Evolutionary conservation across 2,329 filamentous ascomycete species (phyloP).

Genomic region (Colletotrichum tanaceti): DNA sequence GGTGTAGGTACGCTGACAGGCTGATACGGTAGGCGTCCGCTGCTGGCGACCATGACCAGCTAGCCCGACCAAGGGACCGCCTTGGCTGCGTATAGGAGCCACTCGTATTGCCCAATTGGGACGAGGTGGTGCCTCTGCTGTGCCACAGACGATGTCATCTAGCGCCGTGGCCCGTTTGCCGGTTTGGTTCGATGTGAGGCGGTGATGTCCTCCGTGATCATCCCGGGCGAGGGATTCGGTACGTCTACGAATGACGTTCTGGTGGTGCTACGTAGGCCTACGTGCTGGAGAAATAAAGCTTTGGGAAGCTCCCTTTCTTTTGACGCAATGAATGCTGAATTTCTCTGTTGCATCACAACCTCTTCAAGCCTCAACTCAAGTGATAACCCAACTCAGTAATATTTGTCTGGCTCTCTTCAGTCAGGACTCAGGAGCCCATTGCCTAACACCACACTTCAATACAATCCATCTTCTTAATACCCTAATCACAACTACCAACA

Average conservation of each 20-base stretch:
- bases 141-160: slow-evolving; percentile 36
- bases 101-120: slow-evolving; percentile 14
- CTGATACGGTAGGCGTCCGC: too few species aligned
- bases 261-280: not conserved
- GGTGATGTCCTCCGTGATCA: slow-evolving; percentile 2
- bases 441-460: too few species aligned
- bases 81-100: not conserved
- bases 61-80: too few species aligned
- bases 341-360: too few species aligned
- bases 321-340: too few species aligned
- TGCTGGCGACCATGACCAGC: not conserved
- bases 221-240: not conserved
- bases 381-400: too few species aligned
- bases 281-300: not conserved
- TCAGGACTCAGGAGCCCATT: too few species aligned
- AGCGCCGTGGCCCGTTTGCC: not conserved
- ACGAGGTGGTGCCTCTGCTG: not conserved
- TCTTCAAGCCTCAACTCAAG: too few species aligned
- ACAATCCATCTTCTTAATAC: too few species aligned
- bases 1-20: too few species aligned
- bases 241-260: slow-evolving; percentile 11
- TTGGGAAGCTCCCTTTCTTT: not conserved
- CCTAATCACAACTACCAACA: not conserved
- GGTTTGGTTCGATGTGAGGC: slow-evolving; percentile 8
- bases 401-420: too few species aligned